Evolutionary conservation across 495 filamentous ascomycete genomes (phyloP).

Genomic region (Neurospora pannonica): DNA sequence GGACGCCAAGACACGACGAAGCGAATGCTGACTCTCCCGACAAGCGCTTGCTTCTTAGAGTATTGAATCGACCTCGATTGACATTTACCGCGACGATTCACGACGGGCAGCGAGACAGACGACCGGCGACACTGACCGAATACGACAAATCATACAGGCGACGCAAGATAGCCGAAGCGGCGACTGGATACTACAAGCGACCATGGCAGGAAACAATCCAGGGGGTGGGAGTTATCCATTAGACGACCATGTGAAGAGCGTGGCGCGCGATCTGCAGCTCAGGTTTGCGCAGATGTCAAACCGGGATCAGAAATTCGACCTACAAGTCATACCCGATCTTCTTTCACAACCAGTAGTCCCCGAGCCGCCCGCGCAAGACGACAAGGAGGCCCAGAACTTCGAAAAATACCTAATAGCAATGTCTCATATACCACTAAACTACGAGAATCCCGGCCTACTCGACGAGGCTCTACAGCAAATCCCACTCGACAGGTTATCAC

Average conservation of each 20-base stretch:
- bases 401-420: conserved; percentile 72
- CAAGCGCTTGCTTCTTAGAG: background rate
- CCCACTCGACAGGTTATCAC: conserved; percentile 85
- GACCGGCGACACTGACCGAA: background rate
- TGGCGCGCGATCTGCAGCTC: background rate
- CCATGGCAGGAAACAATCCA: background rate
- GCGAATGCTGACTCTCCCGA: background rate
- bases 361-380: conserved; percentile 51
- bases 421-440: conserved; percentile 77
- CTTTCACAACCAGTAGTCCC: background rate
- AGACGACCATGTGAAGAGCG: background rate
- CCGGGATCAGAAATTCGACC: background rate
- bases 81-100: background rate
- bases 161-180: background rate
- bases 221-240: background rate
- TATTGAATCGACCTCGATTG: background rate
- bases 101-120: background rate
- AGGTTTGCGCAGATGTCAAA: background rate
- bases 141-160: background rate
- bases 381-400: conserved; percentile 68
- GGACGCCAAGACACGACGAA: background rate
- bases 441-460: conserved; percentile 92
- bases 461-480: conserved; percentile 85
- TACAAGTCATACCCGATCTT: background rate
- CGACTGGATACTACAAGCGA: background rate